Evolutionary conservation across 2,329 filamentous ascomycete genomes (phyloP), one percentile per base, ranked within the genome.

Genomic region (Metarhizium rileyi): DNA sequence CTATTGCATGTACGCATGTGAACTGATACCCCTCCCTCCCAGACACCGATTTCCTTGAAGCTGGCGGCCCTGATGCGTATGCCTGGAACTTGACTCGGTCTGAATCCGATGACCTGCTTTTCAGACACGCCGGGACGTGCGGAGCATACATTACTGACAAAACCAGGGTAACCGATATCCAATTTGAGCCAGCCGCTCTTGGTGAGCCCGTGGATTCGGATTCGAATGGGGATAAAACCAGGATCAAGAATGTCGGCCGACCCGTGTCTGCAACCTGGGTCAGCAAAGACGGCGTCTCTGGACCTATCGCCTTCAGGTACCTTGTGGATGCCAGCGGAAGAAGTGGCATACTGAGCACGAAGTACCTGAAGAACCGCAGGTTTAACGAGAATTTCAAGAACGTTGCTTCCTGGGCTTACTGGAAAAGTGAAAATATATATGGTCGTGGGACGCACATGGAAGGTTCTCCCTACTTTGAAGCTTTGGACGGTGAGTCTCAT

Each of bases 401-500:
- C 49, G 51, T 75, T 9, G 73, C 75, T 5, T 70, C 53, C 46
- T 77, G 73, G 74, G 69, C 60, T 1, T 78, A 77, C 54, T 78
- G 66, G 63, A 66, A 67, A 46, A 62, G 60, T 7, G 61, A 57
- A 6, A 59, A 55, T 3, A 8, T 50, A 0, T 72, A 70, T 51
- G 65, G 53, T 4, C 14, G 46, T 3, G 71, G 69, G 3, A 70
- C 67, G 0, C 40, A 53, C 6, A 60, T 54, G 48, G 66, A 70
- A 33, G 61, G 61, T 10, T 56, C 56, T 0, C 72, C 72, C 0
- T 70, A 64, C 47, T 75, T 75, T 52, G 72, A 75, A 56, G 70
- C 69, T 1, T 53, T 74, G 9, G 43, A 57, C 47, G 63, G 63
- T 47, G 20, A 33, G 30, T n/a, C n/a, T n/a, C n/a, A n/a, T n/a